These are phyloP conservation scores for Dothistroma septosporum DNA, from an alignment of 2,329 filamentous ascomycete genomes.

Conservation along the genomic window DNA sequence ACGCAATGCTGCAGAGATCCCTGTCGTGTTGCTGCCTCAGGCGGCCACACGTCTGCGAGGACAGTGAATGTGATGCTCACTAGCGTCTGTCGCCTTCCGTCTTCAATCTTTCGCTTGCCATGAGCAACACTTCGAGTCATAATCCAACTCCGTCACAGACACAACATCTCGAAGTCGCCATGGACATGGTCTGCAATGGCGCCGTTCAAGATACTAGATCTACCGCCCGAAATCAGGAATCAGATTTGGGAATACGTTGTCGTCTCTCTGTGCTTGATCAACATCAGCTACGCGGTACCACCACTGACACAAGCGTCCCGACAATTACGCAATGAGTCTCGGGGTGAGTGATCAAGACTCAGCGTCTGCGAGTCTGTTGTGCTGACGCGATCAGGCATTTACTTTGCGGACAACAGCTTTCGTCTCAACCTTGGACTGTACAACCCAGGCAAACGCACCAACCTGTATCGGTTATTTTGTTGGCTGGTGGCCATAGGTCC, in stretches of 20 bases:
- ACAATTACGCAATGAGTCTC: not conserved
- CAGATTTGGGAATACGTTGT: not conserved
- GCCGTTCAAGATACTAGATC: not conserved
- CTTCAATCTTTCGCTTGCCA: not conserved
- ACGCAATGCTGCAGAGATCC: not conserved
- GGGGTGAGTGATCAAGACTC: not conserved
- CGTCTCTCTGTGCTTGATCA: not conserved
- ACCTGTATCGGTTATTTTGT: not conserved
- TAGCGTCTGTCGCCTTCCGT: not conserved
- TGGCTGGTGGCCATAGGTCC: not conserved
- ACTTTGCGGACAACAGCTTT: not conserved
- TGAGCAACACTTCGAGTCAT: not conserved
- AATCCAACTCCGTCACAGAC: not conserved
- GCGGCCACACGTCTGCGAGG: not conserved
- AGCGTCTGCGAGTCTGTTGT: not conserved
- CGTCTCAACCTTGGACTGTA: not conserved
- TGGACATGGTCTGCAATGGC: not conserved
- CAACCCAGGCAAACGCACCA: not conserved
- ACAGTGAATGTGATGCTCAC: not conserved
- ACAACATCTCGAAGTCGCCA: not conserved
- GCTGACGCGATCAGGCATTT: not conserved
- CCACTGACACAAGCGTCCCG: not conserved
- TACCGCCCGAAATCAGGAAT: not conserved
- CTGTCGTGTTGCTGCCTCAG: not conserved
- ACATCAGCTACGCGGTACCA: not conserved